Evolutionary conservation across 306 rosid species (phyloP).

Genomic region (Trichosanthes cucumerina): DNA sequence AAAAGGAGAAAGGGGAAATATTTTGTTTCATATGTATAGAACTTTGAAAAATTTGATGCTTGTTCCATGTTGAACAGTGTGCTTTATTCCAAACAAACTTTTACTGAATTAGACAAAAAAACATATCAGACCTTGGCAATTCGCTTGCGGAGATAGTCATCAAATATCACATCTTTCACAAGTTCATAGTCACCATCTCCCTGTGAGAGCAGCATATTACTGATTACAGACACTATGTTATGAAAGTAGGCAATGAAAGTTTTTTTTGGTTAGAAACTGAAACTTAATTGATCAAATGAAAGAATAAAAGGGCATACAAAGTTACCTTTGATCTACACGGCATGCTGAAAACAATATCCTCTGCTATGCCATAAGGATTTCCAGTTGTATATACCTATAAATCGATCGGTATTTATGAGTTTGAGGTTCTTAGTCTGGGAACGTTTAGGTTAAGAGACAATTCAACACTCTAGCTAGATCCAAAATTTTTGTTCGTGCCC

Average conservation of each 20-base stretch:
- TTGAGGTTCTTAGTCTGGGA: background rate
- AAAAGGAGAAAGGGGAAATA: background rate
- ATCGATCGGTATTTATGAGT: slow-evolving; percentile 7
- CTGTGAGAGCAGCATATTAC: slow-evolving; percentile 18
- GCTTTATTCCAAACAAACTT: background rate
- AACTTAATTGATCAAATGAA: no score
- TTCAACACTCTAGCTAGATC: background rate
- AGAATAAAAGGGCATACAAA: background rate
- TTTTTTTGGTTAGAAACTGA: background rate
- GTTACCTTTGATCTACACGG: slow-evolving; percentile 93
- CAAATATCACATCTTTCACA: slow-evolving; percentile 62
- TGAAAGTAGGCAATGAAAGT: background rate
- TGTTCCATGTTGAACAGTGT: background rate
- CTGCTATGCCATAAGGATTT: slow-evolving; percentile 88
- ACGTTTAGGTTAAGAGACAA: background rate
- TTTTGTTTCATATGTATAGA: background rate
- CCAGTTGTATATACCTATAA: slow-evolving; percentile 73
- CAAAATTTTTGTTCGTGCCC: no score
- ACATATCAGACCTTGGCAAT: slow-evolving; percentile 45
- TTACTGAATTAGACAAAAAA: background rate
- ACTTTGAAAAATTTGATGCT: background rate
- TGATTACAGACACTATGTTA: background rate
- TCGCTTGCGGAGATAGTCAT: slow-evolving; percentile 65
- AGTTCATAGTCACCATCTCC: slow-evolving; percentile 95
- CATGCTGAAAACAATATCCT: slow-evolving; percentile 90